A percentile compares a stretch with the other conserved stretches of the same genome.
Evolutionary conservation across 805 yeast species (phyloP).

Genomic region (Candida pseudofarinosa): DNA sequence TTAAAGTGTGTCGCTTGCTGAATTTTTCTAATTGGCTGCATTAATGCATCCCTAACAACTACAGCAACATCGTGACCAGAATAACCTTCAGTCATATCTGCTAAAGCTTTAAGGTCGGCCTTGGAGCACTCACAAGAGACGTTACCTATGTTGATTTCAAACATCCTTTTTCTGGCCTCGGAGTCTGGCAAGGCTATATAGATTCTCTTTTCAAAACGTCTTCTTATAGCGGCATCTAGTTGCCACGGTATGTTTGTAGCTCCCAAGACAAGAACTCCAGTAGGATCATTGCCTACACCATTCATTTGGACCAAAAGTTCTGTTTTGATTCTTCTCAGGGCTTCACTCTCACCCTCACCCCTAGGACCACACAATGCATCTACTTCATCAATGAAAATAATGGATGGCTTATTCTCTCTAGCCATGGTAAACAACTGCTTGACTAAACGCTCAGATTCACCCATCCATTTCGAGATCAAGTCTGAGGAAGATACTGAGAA

Average conservation of each 20-base stretch:
- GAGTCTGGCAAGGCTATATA: constrained; percentile 92
- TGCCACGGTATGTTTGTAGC: constrained; percentile 99
- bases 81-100: constrained; percentile 94
- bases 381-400: constrained; percentile 95
- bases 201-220: constrained; percentile 93
- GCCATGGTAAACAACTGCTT: constrained; percentile 96
- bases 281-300: constrained; percentile 94
- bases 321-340: constrained; percentile 91
- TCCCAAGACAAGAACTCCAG: constrained; percentile 90
- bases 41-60: constrained; percentile 92
- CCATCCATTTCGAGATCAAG: constrained; percentile 98
- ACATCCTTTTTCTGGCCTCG: constrained; percentile 91
- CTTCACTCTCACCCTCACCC: constrained; percentile 97
- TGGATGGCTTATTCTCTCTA: constrained; percentile 90
- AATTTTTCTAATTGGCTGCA: constrained; percentile 96
- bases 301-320: constrained; percentile 97
- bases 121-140: constrained; percentile 77
- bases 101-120: constrained; percentile 73
- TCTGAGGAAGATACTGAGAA: constrained; percentile 96
- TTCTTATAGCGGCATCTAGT: constrained; percentile 92
- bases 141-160: constrained; percentile 85
- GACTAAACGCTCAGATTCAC: constrained; percentile 93
- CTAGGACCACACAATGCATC: constrained; percentile 98
- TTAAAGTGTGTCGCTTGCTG: constrained; percentile 96
- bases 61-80: constrained; percentile 97